A percentile compares a stretch with the other conserved stretches of the same genome.
These are phyloP conservation scores for Lolium multiflorum DNA, from an alignment of 176 grass and related monocot genomes.

Conservation along the genomic window DNA sequence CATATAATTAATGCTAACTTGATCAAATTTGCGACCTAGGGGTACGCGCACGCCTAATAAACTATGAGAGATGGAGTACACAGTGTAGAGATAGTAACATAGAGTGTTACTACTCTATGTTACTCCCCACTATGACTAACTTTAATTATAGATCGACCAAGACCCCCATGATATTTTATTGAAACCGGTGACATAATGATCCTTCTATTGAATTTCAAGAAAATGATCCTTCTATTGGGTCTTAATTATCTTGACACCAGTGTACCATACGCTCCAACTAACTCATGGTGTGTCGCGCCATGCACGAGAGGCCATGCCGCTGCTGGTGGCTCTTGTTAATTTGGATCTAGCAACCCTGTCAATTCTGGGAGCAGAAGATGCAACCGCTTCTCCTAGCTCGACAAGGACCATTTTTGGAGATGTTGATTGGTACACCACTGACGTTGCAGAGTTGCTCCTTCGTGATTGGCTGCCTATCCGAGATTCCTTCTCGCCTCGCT, in stretches of 20 bases:
- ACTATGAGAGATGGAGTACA: too few relatives aligned
- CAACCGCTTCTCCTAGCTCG: not conserved
- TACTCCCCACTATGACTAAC: too few relatives aligned
- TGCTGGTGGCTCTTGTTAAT: not conserved
- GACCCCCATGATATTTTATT: not conserved
- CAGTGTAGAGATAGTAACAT: too few relatives aligned
- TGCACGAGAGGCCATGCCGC: not conserved
- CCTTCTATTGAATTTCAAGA: too few relatives aligned
- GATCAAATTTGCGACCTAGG: too few relatives aligned
- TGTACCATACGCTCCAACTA: not conserved
- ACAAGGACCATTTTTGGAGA: not conserved
- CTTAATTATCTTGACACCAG: not conserved
- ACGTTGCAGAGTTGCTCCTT: not conserved
- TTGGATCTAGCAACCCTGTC: conserved; percentile 4
- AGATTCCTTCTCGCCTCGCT: conserved; percentile 23
- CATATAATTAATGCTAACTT: too few relatives aligned
- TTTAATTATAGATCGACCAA: too few relatives aligned
- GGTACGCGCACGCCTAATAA: too few relatives aligned
- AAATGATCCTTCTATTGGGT: too few relatives aligned
- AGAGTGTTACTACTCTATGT: too few relatives aligned
- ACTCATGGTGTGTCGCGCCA: not conserved
- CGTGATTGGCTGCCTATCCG: conserved; percentile 14
- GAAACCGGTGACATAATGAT: not conserved
- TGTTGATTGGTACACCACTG: not conserved
- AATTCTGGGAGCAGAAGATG: not conserved